Evolutionary conservation across 1,284 basidiomycete genomes (phyloP), one percentile per base, ranked within the genome.

Genomic region (Phellopilus nigrolimitatus): DNA sequence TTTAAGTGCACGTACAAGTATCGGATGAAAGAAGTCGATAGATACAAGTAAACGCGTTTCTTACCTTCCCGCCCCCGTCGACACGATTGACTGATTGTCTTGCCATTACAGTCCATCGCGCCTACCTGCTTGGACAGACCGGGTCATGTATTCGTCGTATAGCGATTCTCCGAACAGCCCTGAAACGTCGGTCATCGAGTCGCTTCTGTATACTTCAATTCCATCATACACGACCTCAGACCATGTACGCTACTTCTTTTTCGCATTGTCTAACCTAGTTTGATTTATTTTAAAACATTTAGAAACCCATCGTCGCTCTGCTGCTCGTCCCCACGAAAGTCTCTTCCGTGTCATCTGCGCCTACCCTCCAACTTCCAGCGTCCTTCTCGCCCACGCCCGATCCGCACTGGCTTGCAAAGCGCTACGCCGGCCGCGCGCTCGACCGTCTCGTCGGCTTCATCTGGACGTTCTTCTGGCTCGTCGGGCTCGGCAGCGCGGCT

Each of bases 1-100:
- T 97, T 95, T 72, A 85, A 89, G 68, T 71, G 91, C 61, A 94
- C 87, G 37, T 97, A 95, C 66, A 97, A 97, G 67, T 92, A 89
- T 61, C 64, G 76, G 40, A 72, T 90, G 3, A 91, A 91, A 6
- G 76, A 88, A 60, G 79, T 90, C 8, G 84, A 92, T 59, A 79
- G 78, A 55, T 94, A 91, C 67, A 80, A 78, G 90, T 91, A n/a
- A n/a, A 48, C 55, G 76, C 68, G 53, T 51, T 22, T 34, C 38
- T 24, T 24, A 12, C 47, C 8, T 21, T 10, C n/a, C 8, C n/a
- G 13, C 15, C 45, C 42, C 49, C 10, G 44, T 7, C 39, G n/a
- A 15, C 28, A 4, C 4, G 8, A 22, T 50, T 28, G 21, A 36
- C 12, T 31, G 47, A 53, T 40, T 39, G 12, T 46, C 41, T n/a